These are phyloP conservation scores for Pseudonectria foliicola DNA, from an alignment of 2,329 filamentous ascomycete species.

Conservation along the genomic window DNA sequence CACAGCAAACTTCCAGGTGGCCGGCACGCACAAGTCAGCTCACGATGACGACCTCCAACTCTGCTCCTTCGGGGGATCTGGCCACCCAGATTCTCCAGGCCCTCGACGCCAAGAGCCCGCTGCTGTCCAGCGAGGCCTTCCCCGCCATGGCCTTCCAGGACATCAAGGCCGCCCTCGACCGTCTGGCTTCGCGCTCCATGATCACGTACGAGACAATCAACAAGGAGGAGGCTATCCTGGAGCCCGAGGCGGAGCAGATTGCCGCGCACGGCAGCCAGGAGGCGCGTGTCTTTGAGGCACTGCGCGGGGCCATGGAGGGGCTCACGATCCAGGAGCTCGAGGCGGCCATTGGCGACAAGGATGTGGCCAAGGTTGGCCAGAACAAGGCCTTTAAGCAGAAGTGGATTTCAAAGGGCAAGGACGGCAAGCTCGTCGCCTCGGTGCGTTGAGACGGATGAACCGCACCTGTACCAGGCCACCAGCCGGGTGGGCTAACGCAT, in stretches of 20 bases:
- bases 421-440: conserved; percentile 47
- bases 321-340: conserved; percentile 72
- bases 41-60: conserved; percentile 37
- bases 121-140: conserved; percentile 65
- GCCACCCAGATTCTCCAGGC: conserved; percentile 58
- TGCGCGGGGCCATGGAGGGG: conserved; percentile 66
- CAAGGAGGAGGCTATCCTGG: conserved; percentile 67
- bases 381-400: conserved; percentile 86
- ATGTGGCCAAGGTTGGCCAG: conserved; percentile 74
- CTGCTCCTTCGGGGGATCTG: conserved; percentile 45
- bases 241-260: conserved; percentile 66
- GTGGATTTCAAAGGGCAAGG: conserved; percentile 59
- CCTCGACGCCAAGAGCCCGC: conserved; percentile 54
- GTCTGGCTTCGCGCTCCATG: conserved; percentile 79
- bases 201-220: conserved; percentile 79
- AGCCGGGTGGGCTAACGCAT: conserved; percentile 2
- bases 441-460: conserved; percentile 29
- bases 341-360: conserved; percentile 63
- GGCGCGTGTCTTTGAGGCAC: conserved; percentile 71
- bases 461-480: conserved; percentile 33
- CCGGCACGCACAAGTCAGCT: not conserved
- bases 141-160: conserved; percentile 56
- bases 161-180: conserved; percentile 83
- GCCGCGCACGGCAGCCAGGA: conserved; percentile 72
- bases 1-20: not conserved